phyloP scores from a whole-genome alignment of 164 flowering plant genomes.

The Sedum album region DNA sequence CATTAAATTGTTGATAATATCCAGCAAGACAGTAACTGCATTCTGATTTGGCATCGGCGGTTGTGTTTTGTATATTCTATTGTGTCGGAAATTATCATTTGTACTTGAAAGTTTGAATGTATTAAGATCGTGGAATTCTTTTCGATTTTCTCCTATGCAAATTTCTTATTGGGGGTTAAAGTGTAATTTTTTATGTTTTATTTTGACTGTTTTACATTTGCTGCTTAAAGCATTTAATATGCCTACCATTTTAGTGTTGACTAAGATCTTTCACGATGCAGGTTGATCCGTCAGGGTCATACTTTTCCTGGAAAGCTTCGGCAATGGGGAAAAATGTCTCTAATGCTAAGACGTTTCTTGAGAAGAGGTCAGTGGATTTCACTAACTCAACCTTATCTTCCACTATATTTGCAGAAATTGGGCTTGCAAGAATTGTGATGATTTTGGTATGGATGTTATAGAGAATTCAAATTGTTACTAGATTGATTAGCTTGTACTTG shows the following conservation, averaged over 20 bases:
- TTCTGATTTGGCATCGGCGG: not conserved
- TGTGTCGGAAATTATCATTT: not conserved
- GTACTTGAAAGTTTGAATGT: not conserved
- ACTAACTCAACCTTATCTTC: not conserved
- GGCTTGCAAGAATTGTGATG: not conserved
- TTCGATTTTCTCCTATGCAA: no score
- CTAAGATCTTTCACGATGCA: not conserved
- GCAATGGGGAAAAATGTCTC: constrained; percentile 99
- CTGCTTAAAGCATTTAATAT: no score
- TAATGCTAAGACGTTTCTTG: no score
- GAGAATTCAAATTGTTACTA: not conserved
- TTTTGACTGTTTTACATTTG: no score
- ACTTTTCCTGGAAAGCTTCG: constrained; percentile 99
- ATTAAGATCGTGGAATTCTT: no score
- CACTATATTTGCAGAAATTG: not conserved
- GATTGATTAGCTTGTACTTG: not conserved
- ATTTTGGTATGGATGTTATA: not conserved
- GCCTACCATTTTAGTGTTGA: no score
- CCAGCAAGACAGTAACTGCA: no score
- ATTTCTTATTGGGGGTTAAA: no score
- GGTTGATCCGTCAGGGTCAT: constrained; percentile 99
- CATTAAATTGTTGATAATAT: not conserved
- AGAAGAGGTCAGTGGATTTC: constrained; percentile 30
- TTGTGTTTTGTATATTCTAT: not conserved
- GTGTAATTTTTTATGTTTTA: no score